These are phyloP conservation scores for Lachnellula occidentalis DNA, from an alignment of 2,329 filamentous ascomycete genomes.

Conservation along the genomic window DNA sequence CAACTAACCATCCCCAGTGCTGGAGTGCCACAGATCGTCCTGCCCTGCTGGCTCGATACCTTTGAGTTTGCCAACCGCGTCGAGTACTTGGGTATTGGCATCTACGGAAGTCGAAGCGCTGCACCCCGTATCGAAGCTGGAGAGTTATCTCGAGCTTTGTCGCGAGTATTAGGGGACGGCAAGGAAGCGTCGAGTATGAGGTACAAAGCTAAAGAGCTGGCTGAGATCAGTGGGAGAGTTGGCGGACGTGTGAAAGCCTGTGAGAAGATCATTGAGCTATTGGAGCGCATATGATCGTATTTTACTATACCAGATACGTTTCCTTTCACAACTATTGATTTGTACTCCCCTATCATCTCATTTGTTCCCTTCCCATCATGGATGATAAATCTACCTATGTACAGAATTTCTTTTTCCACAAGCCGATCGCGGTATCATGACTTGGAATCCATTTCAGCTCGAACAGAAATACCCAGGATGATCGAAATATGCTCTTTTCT, in stretches of 20 bases:
- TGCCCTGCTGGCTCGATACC: constrained; percentile 43
- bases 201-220: constrained; percentile 16
- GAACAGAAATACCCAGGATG: no score
- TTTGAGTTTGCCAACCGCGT: constrained; percentile 40
- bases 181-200: constrained; percentile 12
- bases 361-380: no score
- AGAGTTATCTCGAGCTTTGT: constrained; percentile 15
- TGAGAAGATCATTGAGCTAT: constrained; percentile 19
- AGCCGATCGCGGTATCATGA: no score
- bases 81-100: constrained; percentile 39
- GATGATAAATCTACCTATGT: no score
- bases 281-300: constrained; percentile 6
- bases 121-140: constrained; percentile 13
- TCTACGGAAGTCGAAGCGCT: constrained; percentile 16
- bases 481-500: no score
- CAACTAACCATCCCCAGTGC: constrained; percentile 27
- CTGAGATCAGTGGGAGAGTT: constrained; percentile 5
- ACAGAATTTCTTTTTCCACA: no score
- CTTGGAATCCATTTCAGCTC: no score
- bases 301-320: not conserved
- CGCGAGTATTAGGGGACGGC: constrained; percentile 14
- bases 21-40: constrained; percentile 40
- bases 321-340: not conserved
- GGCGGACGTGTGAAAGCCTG: constrained; percentile 18
- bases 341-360: no score